Percentiles rank a stretch among this genome's conserved stretches.
Evolutionary conservation across 129 eudicot genomes (phyloP).

Genomic region (Lonicera japonica): DNA sequence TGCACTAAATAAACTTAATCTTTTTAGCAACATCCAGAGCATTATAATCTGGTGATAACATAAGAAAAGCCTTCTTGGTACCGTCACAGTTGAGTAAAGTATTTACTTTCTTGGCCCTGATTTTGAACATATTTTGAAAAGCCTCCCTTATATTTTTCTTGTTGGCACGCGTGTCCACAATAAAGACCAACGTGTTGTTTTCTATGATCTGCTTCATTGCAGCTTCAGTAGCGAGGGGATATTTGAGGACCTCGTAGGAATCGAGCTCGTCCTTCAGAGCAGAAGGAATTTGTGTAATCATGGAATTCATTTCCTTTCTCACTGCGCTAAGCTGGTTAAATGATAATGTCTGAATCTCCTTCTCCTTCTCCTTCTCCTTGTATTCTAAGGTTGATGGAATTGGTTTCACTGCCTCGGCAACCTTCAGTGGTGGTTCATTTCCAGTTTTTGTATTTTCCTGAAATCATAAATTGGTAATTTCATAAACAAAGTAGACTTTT

Average conservation of each 20-base stretch:
- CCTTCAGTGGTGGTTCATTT: too few relatives aligned
- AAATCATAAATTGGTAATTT: too few relatives aligned
- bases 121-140: slow-evolving; percentile 43
- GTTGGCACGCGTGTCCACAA: slow-evolving; percentile 54
- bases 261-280: slow-evolving; percentile 19
- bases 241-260: slow-evolving; percentile 33
- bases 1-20: slow-evolving; percentile 24
- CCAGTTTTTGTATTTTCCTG: too few relatives aligned
- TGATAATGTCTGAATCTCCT: background rate
- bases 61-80: slow-evolving; percentile 64
- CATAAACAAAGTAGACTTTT: too few relatives aligned
- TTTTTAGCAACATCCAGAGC: slow-evolving; percentile 61
- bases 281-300: background rate
- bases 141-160: slow-evolving; percentile 56
- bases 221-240: slow-evolving; percentile 54
- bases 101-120: slow-evolving; percentile 53
- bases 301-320: slow-evolving; percentile 17
- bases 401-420: too few relatives aligned
- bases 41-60: slow-evolving; percentile 31
- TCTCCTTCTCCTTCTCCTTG: background rate
- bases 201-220: slow-evolving; percentile 38
- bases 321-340: slow-evolving; percentile 9
- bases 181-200: slow-evolving; percentile 46
- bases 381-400: too few relatives aligned
- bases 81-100: slow-evolving; percentile 51